Percentiles rank a stretch among this genome's conserved stretches.
These are phyloP conservation scores for Suillus cothurnatus DNA, from an alignment of 768 basidiomycete species.

Conservation along the genomic window DNA sequence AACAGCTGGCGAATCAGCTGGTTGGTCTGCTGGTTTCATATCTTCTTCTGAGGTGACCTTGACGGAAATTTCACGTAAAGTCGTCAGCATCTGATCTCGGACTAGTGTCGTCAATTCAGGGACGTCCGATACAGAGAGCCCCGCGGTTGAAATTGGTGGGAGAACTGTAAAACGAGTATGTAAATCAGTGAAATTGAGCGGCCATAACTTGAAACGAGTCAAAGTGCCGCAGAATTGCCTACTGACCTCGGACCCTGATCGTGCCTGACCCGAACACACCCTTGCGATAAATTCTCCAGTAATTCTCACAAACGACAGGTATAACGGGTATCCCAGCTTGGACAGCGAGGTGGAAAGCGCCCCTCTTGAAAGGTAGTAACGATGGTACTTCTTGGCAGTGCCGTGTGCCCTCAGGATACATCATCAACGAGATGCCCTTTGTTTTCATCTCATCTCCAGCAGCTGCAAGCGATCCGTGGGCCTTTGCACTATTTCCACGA, in stretches of 20 bases:
- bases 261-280: constrained; percentile 75
- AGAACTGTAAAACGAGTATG: constrained; percentile 58
- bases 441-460: constrained; percentile 82
- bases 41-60: constrained; percentile 39
- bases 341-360: constrained; percentile 95
- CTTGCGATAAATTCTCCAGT: constrained; percentile 82
- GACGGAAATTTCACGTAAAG: constrained; percentile 77
- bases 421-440: constrained; percentile 76
- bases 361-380: constrained; percentile 93
- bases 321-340: constrained; percentile 89
- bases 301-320: constrained; percentile 93
- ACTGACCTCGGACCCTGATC: constrained; percentile 74
- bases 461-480: constrained; percentile 71
- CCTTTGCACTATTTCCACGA: constrained; percentile 74
- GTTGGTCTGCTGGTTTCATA: constrained; percentile 15
- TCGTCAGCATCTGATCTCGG: constrained; percentile 75
- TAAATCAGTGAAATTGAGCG: constrained; percentile 14
- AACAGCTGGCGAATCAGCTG: constrained; percentile 15
- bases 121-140: constrained; percentile 72
- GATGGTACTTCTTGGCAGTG: constrained; percentile 64
- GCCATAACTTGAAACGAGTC: not conserved
- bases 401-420: constrained; percentile 97
- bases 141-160: constrained; percentile 81
- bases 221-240: not conserved
- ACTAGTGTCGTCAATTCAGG: constrained; percentile 64